These are phyloP conservation scores for Aegilops longissima DNA, from an alignment of 176 grass and related monocot species.

Conservation along the genomic window DNA sequence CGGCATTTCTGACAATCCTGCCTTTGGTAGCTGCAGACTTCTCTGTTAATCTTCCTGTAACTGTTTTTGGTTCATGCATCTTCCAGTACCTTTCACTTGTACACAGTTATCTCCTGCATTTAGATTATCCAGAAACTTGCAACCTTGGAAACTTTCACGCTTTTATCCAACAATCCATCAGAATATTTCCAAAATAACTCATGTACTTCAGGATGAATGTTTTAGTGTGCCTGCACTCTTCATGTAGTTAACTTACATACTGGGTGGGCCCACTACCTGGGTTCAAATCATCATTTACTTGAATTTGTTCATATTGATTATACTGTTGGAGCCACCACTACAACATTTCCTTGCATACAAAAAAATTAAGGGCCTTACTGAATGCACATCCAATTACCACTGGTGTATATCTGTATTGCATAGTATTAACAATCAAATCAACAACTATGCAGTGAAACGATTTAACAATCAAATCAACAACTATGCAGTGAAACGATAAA, in stretches of 20 bases:
- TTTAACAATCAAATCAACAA: background rate
- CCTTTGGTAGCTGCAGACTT: background rate
- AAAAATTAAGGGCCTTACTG: background rate
- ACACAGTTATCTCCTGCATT: background rate
- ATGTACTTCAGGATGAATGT: background rate
- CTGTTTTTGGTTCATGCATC: background rate
- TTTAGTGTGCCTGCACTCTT: background rate
- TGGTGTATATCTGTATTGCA: background rate
- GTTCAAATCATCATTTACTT: background rate
- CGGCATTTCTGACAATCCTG: background rate
- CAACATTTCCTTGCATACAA: background rate
- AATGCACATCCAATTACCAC: background rate
- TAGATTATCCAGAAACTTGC: background rate
- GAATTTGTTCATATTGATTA: background rate
- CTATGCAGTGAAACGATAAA: background rate
- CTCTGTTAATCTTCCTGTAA: background rate
- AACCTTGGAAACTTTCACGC: background rate
- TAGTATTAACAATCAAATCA: background rate
- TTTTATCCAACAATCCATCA: background rate
- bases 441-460: too few relatives aligned
- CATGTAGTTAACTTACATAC: background rate
- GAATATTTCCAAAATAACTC: slow-evolving; percentile 2
- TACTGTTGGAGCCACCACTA: background rate
- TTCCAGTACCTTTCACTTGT: background rate
- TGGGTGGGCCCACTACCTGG: background rate